Evolutionary conservation across 768 basidiomycete species (phyloP).

Genomic region (Cubamyces sp.): DNA sequence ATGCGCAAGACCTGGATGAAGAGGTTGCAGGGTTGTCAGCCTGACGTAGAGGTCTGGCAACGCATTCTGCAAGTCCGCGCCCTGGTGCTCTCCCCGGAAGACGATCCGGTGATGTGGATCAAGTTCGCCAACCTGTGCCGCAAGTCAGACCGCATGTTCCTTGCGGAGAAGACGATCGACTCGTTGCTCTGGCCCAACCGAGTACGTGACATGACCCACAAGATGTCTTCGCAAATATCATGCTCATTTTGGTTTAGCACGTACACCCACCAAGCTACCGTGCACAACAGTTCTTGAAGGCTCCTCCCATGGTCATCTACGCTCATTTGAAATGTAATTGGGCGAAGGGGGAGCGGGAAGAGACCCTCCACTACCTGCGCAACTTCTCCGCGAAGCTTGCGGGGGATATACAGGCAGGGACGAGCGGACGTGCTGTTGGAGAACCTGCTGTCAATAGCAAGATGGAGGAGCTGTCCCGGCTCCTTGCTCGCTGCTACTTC

Average conservation of each 20-base stretch:
- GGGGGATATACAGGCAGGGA: slow-evolving; percentile 56
- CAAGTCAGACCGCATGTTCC: slow-evolving; percentile 89
- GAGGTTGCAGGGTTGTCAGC: slow-evolving; percentile 96
- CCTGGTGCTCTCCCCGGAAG: slow-evolving; percentile 88
- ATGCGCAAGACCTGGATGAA: slow-evolving; percentile 98
- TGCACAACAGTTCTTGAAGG: slow-evolving; percentile 61
- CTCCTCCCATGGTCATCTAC: slow-evolving; percentile 95
- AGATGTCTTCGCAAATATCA: neutral
- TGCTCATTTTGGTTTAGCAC: slow-evolving; percentile 11
- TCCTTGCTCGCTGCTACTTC: slow-evolving; percentile 96
- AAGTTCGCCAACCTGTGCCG: slow-evolving; percentile 98
- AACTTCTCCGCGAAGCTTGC: slow-evolving; percentile 80
- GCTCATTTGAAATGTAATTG: slow-evolving; percentile 96
- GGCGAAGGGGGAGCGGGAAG: slow-evolving; percentile 79
- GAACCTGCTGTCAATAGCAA: slow-evolving; percentile 60
- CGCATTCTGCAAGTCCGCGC: slow-evolving; percentile 95
- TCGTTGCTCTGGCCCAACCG: slow-evolving; percentile 81
- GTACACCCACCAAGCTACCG: slow-evolving; percentile 50
- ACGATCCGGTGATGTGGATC: slow-evolving; percentile 98
- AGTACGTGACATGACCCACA: slow-evolving; percentile 39
- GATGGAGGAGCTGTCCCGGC: slow-evolving; percentile 70
- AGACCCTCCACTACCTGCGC: slow-evolving; percentile 81
- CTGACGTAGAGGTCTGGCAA: slow-evolving; percentile 99
- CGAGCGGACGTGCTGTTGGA: slow-evolving; percentile 47
- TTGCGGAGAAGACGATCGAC: slow-evolving; percentile 97